Base-by-base conservation (phyloP, 441 rosid species). In the Flueggea neowawraea region DNA sequence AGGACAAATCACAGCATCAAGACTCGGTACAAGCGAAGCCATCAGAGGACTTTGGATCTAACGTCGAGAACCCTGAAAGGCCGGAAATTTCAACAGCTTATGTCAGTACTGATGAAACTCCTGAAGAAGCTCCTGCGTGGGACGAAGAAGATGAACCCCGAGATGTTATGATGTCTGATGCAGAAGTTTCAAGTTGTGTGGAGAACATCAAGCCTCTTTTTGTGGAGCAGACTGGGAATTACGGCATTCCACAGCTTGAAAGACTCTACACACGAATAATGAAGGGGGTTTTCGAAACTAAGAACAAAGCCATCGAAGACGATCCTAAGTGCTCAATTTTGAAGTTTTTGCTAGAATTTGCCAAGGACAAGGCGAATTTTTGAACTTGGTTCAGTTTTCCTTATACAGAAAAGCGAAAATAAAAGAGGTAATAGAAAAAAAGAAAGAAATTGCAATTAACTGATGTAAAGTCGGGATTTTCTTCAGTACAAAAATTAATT, bases 211-310 rank as follows among this genome's bases (percentile, higher is more conserved):
- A 84, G 78, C 72, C 50, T 66, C 58, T 74, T 17, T 73, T 88
- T 6, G 64, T 88, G 72, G 84, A 80, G 66, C 83, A 74, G 13
- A 90, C 89, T 0, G 87, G 79, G 56, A 76, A 71, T 64, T 83
- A 84, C 48, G 84, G 78, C 67, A 84, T 95, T 50, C 96, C 98
- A 7, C 90, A 81, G 78, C 97, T 92, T 31, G 98, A 95, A 79
- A 87, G 88, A 82, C 80, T 90, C 1, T 92, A 95, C 64, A 78
- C 88, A 0, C 82, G 90, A 13, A 64, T 92, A 61, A 83, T 92
- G 84, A 95, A 88, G 69, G 87, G 85, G 31, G 81, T 85, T 63
- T 86, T 88, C 28, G 86, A 80, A 71, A 71, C 76, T 45, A 79
- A 74, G 73, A 84, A 75, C 58, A 66, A 60, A 69, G 79, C 78